These are phyloP conservation scores for Anthracocystis walkeri DNA, from an alignment of 1,284 basidiomycete species.

Conservation along the genomic window DNA sequence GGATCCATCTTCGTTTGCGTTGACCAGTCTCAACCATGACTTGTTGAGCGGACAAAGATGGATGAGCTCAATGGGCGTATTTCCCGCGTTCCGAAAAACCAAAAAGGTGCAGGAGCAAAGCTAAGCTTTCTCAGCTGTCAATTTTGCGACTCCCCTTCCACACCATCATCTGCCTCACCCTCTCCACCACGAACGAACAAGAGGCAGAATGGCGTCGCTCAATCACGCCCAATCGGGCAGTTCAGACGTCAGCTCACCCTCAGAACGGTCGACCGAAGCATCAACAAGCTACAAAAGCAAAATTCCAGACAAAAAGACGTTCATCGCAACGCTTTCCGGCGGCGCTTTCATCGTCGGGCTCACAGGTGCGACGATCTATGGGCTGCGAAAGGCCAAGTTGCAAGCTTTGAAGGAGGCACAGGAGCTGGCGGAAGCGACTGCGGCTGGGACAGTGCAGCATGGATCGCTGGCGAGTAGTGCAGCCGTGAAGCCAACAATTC, in stretches of 20 bases:
- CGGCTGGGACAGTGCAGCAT: neutral
- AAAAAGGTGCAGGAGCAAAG: neutral
- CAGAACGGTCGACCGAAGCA: conserved; percentile 10
- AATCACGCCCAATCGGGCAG: neutral
- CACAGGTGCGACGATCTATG: conserved; percentile 47
- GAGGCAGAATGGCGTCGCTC: conserved; percentile 20
- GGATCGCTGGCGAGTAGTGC: neutral
- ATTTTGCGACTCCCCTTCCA: neutral
- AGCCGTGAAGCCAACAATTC: neutral
- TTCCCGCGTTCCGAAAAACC: conserved; percentile 35
- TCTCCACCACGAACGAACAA: neutral
- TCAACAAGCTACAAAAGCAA: conserved; percentile 33
- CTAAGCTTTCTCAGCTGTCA: neutral
- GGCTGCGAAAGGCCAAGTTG: conserved; percentile 33
- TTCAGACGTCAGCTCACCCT: neutral
- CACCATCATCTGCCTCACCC: neutral
- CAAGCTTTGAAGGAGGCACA: conserved; percentile 48
- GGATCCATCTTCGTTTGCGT: too few species aligned
- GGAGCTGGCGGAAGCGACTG: conserved; percentile 26
- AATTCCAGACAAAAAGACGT: conserved; percentile 50
- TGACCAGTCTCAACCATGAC: neutral
- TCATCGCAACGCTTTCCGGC: conserved; percentile 48
- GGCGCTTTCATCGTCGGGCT: conserved; percentile 46
- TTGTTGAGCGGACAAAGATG: neutral
- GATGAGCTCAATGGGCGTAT: neutral